These are phyloP conservation scores for Biscogniauxia marginata DNA, from an alignment of 2,329 filamentous ascomycete genomes.

Conservation along the genomic window DNA sequence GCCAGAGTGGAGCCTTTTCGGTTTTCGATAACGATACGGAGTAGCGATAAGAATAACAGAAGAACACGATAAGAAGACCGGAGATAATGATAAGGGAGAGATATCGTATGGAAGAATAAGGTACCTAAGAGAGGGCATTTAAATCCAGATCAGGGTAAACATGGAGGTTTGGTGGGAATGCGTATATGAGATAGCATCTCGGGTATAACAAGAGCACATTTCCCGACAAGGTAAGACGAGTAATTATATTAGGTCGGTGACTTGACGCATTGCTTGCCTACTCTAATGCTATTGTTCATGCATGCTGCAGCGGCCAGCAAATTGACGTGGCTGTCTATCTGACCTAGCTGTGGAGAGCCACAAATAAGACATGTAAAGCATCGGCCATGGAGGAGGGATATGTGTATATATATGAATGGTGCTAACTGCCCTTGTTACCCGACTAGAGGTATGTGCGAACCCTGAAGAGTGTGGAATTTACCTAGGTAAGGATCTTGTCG, in stretches of 20 bases:
- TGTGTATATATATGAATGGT: not conserved
- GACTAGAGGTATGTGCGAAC: too few species aligned
- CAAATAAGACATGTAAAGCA: not conserved
- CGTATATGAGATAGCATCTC: too few species aligned
- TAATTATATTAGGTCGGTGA: too few species aligned
- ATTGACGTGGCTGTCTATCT: conserved; percentile 1
- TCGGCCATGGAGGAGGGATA: not conserved
- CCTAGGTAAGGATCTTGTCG: not conserved
- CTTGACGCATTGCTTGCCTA: not conserved
- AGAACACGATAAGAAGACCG: not conserved
- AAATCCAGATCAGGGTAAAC: too few species aligned
- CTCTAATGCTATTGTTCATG: not conserved
- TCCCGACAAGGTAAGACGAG: conserved; percentile 17
- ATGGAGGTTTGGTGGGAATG: too few species aligned
- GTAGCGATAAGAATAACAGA: not conserved
- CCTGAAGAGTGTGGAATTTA: not conserved
- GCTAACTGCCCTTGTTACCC: not conserved
- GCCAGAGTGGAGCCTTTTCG: conserved; percentile 2
- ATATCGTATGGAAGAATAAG: not conserved
- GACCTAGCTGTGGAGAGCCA: not conserved
- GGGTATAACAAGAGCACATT: too few species aligned
- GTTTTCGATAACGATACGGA: conserved; percentile 4
- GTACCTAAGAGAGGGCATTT: not conserved
- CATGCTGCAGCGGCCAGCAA: not conserved
- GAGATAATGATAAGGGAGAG: too few species aligned